Evolutionary conservation across 345 rosid species (phyloP), one percentile per base, ranked within the genome.

Genomic region (Sisymbrium altissimum): DNA sequence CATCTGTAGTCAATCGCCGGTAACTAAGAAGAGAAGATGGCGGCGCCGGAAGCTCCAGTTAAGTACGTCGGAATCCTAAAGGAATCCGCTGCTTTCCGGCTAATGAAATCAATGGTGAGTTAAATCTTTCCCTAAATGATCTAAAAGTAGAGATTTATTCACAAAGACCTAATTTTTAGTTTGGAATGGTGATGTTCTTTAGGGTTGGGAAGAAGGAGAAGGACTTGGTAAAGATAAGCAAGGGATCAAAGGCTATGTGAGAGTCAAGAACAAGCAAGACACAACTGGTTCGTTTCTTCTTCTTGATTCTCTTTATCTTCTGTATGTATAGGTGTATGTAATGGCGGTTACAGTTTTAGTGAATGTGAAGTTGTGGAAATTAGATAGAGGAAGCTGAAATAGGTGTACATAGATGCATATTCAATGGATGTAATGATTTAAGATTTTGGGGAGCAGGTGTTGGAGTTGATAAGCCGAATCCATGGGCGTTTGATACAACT

Each of bases 191-290:
- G 67, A 39, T 41, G 6, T 50, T 23, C 2, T 14, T 49, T 60
- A 92, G 99, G 99, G 99, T 25, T 92, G 98, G 98, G 99, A 95
- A 78, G 99, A 95, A 86, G 97, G 99, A 79, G 97, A 95, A 84
- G 98, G 99, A 61, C 87, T 95, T 1, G 98, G 99, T 65, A 95
- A 92, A 79, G 98, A 95, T 67, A 95, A 90, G 82, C 99, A 95
- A 82, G 98, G 98, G 61, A 92, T 95, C 79, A 95, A 95, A 74
- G 94, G 97, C 55, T 58, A 92, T 40, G 89, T 95, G 41, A 85
- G 87, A 81, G 94, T 95, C 3, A 83, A 87, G 78, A 95, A 95
- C 86, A 95, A 95, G 53, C 96, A 90, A 69, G 98, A 95, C 72
- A 90, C 91, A 8, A 19, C 71, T 46, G 98, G 96, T 93, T 72